Evolutionary conservation across 1,139 yeast genomes (phyloP).

Genomic region (Kazachstania sp.): DNA sequence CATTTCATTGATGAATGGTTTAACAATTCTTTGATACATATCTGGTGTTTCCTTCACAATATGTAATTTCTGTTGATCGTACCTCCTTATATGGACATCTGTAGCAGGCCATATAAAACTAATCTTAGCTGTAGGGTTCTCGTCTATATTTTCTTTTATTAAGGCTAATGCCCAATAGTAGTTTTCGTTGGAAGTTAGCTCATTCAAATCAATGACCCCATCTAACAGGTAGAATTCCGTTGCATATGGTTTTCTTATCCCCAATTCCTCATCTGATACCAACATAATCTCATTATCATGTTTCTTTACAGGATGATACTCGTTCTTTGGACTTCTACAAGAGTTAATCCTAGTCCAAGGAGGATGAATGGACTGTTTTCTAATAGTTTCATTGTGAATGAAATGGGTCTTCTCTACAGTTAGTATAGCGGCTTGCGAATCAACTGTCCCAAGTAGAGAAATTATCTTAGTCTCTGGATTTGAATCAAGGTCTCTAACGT

Average conservation of each 20-base stretch:
- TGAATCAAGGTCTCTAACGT: constrained; percentile 38
- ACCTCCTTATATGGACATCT: constrained; percentile 71
- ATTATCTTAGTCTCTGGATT: constrained; percentile 61
- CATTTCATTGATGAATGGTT: constrained; percentile 72
- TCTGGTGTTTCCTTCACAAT: constrained; percentile 75
- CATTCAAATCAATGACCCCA: constrained; percentile 34
- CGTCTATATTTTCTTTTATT: constrained; percentile 40
- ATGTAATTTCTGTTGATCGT: constrained; percentile 47
- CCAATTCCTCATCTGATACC: constrained; percentile 2
- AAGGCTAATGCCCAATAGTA: constrained; percentile 71
- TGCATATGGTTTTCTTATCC: constrained; percentile 25
- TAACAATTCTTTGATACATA: constrained; percentile 50
- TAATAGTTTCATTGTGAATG: constrained; percentile 23
- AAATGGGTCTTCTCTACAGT: constrained; percentile 69
- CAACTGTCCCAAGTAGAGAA: constrained; percentile 61
- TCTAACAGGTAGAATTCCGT: constrained; percentile 27
- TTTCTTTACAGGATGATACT: background rate
- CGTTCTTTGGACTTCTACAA: constrained; percentile 10
- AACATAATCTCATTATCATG: background rate
- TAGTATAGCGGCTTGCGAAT: constrained; percentile 55
- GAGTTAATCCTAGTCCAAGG: constrained; percentile 4
- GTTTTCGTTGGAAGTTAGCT: constrained; percentile 65
- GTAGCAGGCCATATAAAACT: constrained; percentile 88
- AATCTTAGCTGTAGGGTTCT: constrained; percentile 56
- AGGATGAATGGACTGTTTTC: constrained; percentile 3